A percentile compares a stretch with the other conserved stretches of the same genome.
phyloP scores from a whole-genome alignment of 371 early-diverging fungal species.

The Mucor racemosus region DNA sequence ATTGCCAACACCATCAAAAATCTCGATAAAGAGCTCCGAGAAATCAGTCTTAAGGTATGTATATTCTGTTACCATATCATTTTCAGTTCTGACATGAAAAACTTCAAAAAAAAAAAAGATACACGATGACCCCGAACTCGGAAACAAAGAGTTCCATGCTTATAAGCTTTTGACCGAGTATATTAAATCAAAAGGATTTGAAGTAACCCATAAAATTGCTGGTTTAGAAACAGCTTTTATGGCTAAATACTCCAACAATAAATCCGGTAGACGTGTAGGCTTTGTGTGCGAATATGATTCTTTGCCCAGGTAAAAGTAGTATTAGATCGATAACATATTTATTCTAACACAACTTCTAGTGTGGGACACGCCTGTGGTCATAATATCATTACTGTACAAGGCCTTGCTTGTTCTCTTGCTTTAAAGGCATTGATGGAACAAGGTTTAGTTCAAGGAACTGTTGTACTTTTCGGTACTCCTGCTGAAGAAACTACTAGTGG shows the following conservation, averaged over 20 bases:
- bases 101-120: conserved; percentile 53
- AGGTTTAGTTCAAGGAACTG: conserved; percentile 57
- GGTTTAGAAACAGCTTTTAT: conserved; percentile 69
- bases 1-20: conserved; percentile 17
- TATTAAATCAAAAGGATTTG: conserved; percentile 59
- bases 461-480: conserved; percentile 81
- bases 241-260: conserved; percentile 57
- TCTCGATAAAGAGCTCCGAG: conserved; percentile 28
- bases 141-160: conserved; percentile 60
- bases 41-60: conserved; percentile 31
- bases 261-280: conserved; percentile 48
- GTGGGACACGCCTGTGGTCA: conserved; percentile 74
- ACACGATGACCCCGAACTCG: conserved; percentile 70
- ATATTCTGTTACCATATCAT: not conserved
- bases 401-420: conserved; percentile 68
- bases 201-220: conserved; percentile 55
- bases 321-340: not conserved
- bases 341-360: conserved; percentile 19
- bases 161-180: conserved; percentile 57
- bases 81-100: not conserved
- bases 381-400: conserved; percentile 73
- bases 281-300: conserved; percentile 75
- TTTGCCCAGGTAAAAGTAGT: conserved; percentile 51
- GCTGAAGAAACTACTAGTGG: conserved; percentile 79
- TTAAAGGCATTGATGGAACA: conserved; percentile 59